Evolutionary conservation across 192 early-diverging fungal species (phyloP), one percentile per base, ranked within the genome.

Genomic region (Backusella tarrabulga): DNA sequence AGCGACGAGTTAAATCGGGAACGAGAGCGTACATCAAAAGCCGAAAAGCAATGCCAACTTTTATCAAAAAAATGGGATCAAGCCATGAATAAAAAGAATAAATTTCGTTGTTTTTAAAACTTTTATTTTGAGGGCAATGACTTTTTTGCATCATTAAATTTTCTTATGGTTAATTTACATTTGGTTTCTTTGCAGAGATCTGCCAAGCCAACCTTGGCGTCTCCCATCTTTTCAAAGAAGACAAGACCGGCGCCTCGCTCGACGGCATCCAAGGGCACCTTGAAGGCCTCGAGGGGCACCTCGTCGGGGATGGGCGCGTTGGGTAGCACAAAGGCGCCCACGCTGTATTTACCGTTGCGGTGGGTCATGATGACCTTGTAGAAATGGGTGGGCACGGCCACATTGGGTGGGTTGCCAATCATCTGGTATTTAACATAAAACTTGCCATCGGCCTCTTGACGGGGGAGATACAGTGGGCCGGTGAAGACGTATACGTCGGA

Each of bases 361-460:
- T 85, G 80, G 3, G 91, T 94, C 81, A 95, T 79, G 35, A 97
- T 91, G 26, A 95, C 91, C 85, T 98, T 98, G 86, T 90, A 98
- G 81, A 96, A 97, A 73, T 97, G 96, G 4, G 96, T 97, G 6
- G 97, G 96, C 2, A 98, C 97, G 9, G 92, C 92, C 52, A 94
- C 88, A 71, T 94, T 95, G 29, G 95, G 95, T 34, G 94, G 92
- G 68, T 88, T 85, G 0, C 97, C 96, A 70, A 98, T 93, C 29
- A 97, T 91, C 85, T 98, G 90, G 76, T 96, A 95, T 44, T 90
- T 93, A 12, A 97, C 90, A 56, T 93, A 91, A 78, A 83, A 93
- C 84, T 92, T 93, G 60, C 89, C 88, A 77, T 92, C 90, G 0
- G 78, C 73, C 54, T 93, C 93, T 69, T 87, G 79, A 66, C 94